phyloP scores from a whole-genome alignment of 1,284 basidiomycete species.

The Ustilago lituana region DNA sequence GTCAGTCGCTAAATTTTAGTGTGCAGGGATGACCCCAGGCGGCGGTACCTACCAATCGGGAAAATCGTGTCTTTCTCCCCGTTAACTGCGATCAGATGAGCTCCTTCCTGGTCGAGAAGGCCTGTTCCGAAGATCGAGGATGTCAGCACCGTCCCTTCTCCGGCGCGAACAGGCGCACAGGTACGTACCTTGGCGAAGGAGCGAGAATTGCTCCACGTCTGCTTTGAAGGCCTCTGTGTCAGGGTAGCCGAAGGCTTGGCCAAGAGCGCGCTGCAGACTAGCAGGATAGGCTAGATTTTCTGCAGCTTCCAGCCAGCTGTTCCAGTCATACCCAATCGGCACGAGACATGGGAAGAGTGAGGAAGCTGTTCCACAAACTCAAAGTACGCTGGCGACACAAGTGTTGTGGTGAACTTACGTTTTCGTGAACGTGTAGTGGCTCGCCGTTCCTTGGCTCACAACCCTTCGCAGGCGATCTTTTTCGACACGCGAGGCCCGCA shows the following conservation, averaged over 20 bases:
- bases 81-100: constrained; percentile 30
- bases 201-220: constrained; percentile 32
- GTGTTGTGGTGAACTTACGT: constrained; percentile 32
- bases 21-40: too few relatives aligned
- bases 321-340: not conserved
- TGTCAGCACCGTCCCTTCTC: not conserved
- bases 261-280: constrained; percentile 36
- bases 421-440: constrained; percentile 41
- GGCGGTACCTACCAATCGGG: constrained; percentile 47
- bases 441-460: constrained; percentile 41
- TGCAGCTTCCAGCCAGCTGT: constrained; percentile 44
- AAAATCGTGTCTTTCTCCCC: constrained; percentile 46
- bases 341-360: not conserved
- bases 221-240: constrained; percentile 30
- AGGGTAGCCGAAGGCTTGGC: constrained; percentile 30
- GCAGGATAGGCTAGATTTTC: constrained; percentile 38
- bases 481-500: constrained; percentile 31
- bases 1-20: too few relatives aligned
- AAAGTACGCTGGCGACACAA: too few relatives aligned
- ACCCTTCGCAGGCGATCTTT: constrained; percentile 15
- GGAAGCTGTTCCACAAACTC: not conserved
- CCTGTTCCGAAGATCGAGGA: constrained; percentile 2
- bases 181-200: constrained; percentile 23
- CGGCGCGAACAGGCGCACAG: not conserved
- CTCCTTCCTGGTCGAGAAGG: constrained; percentile 25